Base-by-base conservation (phyloP, 495 filamentous ascomycete species). In the Cercophora sp. region DNA sequence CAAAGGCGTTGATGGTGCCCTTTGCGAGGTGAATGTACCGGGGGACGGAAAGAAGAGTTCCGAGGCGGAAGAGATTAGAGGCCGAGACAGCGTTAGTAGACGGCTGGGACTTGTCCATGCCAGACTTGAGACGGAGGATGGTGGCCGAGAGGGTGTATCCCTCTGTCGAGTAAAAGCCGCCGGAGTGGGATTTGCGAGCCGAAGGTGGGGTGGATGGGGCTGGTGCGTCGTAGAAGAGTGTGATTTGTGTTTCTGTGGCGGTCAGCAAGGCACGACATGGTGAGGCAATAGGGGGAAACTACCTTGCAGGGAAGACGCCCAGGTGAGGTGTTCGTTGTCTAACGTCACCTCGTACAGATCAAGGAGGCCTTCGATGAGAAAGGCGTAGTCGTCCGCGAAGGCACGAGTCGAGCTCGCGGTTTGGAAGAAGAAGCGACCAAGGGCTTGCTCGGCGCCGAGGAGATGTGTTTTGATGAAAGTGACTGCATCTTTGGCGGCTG, bases 331-430 rank as follows among this genome's bases (percentile, higher is more conserved):
- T 53, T 71, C 69, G 55, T 87, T 85, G 32, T 96, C 84, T 57
- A 89, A 87, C 0, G 91, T 95, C 5, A 87, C 81, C 68, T 96
- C 85, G 62, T 96, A 96, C 53, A 98, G 78, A 57, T 93, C 84
- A 43, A 97, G 73, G 16, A 96, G 73, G 0, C 91, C 94, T 23
- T 84, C 79, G 42, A 91, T 89, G 45, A 97, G 61, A 67, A 88
- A 96, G 2, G 93, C 91, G 66, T 97, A 98, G 66, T 98, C 93
- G 57, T 98, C 93, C 4, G 91, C 91, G 67, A 97, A 95, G 1
- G 82, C 93, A 4, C 75, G 75, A 0, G 85, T 87, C 29, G 86
- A 77, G 22, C 88, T 87, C 1, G 63, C 27, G 11, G 85, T 86
- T 56, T 91, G 82, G 24, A 84, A 83, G 63, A 84, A 96, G 39